A percentile compares a stretch with the other conserved stretches of the same genome.
These are phyloP conservation scores for Eucalyptus cloeziana DNA, from an alignment of 345 rosid genomes.

Conservation along the genomic window DNA sequence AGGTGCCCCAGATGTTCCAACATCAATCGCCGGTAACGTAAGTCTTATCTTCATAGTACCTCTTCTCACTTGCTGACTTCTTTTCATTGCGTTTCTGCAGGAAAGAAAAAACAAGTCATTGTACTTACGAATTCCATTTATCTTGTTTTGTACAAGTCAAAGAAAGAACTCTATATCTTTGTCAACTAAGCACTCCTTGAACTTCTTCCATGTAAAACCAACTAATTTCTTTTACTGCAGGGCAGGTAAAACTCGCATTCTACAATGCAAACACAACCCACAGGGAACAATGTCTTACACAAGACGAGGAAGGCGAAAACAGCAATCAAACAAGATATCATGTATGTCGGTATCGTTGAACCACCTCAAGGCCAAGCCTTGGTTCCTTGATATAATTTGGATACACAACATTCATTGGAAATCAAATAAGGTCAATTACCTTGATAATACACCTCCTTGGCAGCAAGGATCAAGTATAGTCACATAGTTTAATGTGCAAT, in stretches of 20 bases:
- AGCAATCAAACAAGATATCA: neutral
- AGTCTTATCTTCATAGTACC: constrained; percentile 48
- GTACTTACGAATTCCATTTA: neutral
- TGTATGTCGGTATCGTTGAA: neutral
- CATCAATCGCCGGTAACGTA: constrained; percentile 36
- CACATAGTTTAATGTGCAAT: neutral
- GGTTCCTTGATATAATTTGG: neutral
- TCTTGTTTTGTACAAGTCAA: neutral
- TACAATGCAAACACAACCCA: neutral
- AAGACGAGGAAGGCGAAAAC: neutral
- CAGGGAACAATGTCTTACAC: neutral
- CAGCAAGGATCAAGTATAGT: neutral
- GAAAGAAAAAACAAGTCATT: neutral
- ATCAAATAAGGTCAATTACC: neutral
- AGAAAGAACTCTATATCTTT: neutral
- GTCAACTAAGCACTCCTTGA: neutral
- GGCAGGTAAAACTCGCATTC: neutral
- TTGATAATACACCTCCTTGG: neutral
- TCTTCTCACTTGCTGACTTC: constrained; percentile 54
- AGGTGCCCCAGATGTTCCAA: neutral
- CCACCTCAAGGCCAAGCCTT: neutral
- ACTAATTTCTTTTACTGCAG: neutral
- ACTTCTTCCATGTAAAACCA: neutral
- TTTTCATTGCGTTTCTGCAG: constrained; percentile 67
- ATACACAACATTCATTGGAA: neutral